Base-by-base conservation (phyloP, 495 filamentous ascomycete species). In the Neohortaea acidophila region DNA sequence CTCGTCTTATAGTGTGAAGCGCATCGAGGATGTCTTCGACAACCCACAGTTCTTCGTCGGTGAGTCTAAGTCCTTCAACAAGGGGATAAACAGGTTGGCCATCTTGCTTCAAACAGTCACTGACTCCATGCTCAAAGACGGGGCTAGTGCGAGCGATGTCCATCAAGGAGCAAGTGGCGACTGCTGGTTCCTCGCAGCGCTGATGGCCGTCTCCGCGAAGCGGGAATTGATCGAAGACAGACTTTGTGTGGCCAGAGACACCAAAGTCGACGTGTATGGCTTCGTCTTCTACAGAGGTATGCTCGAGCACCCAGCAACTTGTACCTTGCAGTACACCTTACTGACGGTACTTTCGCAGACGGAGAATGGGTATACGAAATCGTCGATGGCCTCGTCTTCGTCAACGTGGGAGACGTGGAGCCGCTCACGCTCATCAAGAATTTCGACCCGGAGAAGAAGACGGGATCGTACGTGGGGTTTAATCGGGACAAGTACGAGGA, bases 281-380 rank as follows among this genome's bases (percentile, higher is more conserved):
- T 94, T 94, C 53, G 85, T 94, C 8, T 94, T 96, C 55, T 71
- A 84, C 59, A 72, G 87, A 8, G 32, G 32, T 34, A 9, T 3
- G 32, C 21, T 7, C 7, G 8, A n/a, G n/a, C 24, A 27, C 7
- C 24, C 8, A 8, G 24, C 24, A 8, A 8, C 24, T 7, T 7
- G 24, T 27, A 8, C n/a, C 24, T 7, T n/a, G 24, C 24, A n/a
- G n/a, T 8, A n/a, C n/a, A 27, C 24, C 7, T 6, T 32, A 9
- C 29, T 32, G 29, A 32, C 29, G 6, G 6, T 9, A 14, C 29
- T 32, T 14, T 15, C 17, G 18, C 32, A 51, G 87, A 94, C 50
- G 84, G 84, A 22, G 84, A 89, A 53, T 96, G 87, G 86, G 75
- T 81, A 39, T 83, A 81, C 25, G 81, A 78, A 41, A 81, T 94